Evolutionary conservation across 768 basidiomycete genomes (phyloP), one percentile per base, ranked within the genome.

Genomic region (Psilocybe cyanescens): DNA sequence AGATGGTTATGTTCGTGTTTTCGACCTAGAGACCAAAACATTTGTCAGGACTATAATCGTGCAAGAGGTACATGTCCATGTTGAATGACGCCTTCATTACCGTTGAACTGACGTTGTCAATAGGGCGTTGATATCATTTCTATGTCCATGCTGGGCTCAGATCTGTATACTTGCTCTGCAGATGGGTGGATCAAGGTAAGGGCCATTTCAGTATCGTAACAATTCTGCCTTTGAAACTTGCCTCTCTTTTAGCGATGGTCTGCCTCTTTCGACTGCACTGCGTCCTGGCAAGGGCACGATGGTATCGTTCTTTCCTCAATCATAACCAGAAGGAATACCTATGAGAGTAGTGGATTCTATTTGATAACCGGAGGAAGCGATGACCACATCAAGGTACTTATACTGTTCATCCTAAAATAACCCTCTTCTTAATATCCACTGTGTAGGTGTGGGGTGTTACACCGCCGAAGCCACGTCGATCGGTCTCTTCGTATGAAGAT

Each of bases 21-120:
- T 93, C 76, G 96, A 98, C 72, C 75, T 97, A 7, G 95, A 96
- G 71, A 97, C 95, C 0, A 89, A 87, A 65, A 94, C 94, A 0
- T 78, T 92, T 39, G 88, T 99, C 29, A 79, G 97, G 53, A 94
- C 89, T 0, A 90, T 99, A 58, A 89, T 95, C 16, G 89, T 92
- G 1, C 88, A 93, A 65, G 91, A 95, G 78, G 91, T 91, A 50
- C 14, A 78, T 57, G 14, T 17, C 35, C 28, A 31, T 50, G 37
- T 30, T 46, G 8, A 11, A 48, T 16, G 7, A 47, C 8, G 16
- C 41, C 5, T 24, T 24, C 24, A 24, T 24, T 35, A 3, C 3
- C 45, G 14, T 17, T 30, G 35, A 60, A 37, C 17, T 48, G 4
- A 51, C 60, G 12, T 39, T 2, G 12, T 55, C 12, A 58, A 30